A percentile compares a stretch with the other conserved stretches of the same genome.
These are phyloP conservation scores for Phytophthora syringae DNA, from an alignment of 352 stramenopile species.

Conservation along the genomic window DNA sequence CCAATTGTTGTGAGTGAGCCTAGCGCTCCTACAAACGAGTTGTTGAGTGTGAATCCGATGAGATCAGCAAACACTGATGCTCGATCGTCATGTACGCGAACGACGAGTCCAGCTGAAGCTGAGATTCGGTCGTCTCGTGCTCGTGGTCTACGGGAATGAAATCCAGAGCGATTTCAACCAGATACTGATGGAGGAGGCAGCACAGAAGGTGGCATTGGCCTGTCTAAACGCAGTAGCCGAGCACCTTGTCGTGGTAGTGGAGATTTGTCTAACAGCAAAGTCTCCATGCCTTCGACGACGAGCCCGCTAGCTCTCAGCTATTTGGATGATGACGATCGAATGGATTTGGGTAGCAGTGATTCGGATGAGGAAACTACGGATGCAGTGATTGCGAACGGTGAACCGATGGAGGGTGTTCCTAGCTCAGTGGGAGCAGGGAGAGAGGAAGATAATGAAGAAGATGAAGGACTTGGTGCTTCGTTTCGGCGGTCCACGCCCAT, in stretches of 20 bases:
- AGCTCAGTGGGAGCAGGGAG: not conserved
- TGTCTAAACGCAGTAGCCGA: slow-evolving; percentile 11
- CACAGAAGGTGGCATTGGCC: not conserved
- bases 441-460: not conserved
- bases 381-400: slow-evolving; percentile 7
- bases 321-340: too few species aligned
- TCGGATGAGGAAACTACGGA: not conserved
- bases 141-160: slow-evolving; percentile 1
- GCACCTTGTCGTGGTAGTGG: not conserved
- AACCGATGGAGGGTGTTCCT: too few species aligned
- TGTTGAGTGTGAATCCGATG: slow-evolving; percentile 15
- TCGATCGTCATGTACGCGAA: too few species aligned
- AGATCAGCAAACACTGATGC: too few species aligned
- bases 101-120: slow-evolving; percentile 16
- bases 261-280: slow-evolving; percentile 14
- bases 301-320: too few species aligned
- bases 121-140: slow-evolving; percentile 7
- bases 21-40: not conserved
- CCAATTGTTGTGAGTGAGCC: slow-evolving; percentile 1
- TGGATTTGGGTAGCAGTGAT: slow-evolving; percentile 6
- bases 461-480: not conserved
- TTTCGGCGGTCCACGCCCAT: not conserved
- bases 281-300: too few species aligned
- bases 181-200: slow-evolving; percentile 11
- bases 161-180: too few species aligned